Evolutionary conservation across 805 yeast species (phyloP).

Genomic region (Saccharomyces paradoxus): DNA sequence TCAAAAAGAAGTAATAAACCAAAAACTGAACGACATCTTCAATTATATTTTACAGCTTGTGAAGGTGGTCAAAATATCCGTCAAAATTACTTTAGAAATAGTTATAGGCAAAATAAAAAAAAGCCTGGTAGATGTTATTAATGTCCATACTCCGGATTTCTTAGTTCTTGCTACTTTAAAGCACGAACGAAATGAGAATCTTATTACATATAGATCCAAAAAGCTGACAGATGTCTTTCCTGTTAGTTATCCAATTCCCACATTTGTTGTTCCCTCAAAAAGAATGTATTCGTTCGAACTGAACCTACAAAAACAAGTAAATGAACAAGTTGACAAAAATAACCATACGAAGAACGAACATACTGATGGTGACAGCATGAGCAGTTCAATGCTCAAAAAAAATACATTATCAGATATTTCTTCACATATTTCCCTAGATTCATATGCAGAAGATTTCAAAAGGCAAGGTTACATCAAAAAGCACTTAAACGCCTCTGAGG

Average conservation of each 20-base stretch:
- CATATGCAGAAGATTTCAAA: background rate
- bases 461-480: background rate
- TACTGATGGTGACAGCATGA: background rate
- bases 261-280: constrained; percentile 24
- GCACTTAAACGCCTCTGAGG: background rate
- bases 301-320: constrained; percentile 7
- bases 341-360: background rate
- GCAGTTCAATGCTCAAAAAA: background rate
- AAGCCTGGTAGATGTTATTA: constrained; percentile 23
- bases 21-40: constrained; percentile 17
- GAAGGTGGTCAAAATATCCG: constrained; percentile 6
- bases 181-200: constrained; percentile 17
- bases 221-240: constrained; percentile 20
- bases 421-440: background rate
- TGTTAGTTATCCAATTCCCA: constrained; percentile 24
- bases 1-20: constrained; percentile 16
- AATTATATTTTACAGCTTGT: constrained; percentile 16
- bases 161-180: constrained; percentile 20
- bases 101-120: constrained; percentile 23
- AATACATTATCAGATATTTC: background rate
- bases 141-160: constrained; percentile 29
- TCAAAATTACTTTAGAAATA: constrained; percentile 31
- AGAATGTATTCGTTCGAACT: constrained; percentile 24
- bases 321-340: background rate
- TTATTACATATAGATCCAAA: constrained; percentile 22